Conservation (phyloP, 2,329 filamentous ascomycete genomes). For the Colletotrichum sp. region DNA sequence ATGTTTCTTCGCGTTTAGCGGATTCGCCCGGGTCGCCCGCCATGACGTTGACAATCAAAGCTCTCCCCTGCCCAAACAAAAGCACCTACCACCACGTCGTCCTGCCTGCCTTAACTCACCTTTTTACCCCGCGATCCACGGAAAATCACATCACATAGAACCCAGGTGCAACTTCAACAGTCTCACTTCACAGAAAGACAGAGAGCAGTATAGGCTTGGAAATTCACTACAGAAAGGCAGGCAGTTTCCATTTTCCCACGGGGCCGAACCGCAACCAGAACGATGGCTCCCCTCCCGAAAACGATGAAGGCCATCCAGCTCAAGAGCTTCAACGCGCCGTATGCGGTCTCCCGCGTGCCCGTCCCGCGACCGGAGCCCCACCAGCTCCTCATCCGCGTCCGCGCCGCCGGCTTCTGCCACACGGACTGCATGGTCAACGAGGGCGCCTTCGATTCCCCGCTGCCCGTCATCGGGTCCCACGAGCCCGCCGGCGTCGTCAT, state of each 20-base stretch:
- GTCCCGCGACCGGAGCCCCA: constrained; percentile 9
- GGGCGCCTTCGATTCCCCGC: background rate
- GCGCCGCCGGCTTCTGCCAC: constrained; percentile 19
- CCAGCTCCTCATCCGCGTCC: constrained; percentile 17
- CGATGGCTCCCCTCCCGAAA: background rate
- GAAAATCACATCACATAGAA: too few relatives aligned
- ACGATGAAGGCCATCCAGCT: background rate
- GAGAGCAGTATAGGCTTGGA: too few relatives aligned
- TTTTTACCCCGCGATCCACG: too few relatives aligned
- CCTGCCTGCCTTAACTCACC: too few relatives aligned
- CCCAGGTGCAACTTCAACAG: too few relatives aligned
- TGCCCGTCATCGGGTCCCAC: constrained; percentile 15
- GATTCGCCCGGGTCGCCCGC: too few relatives aligned
- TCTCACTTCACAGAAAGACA: too few relatives aligned
- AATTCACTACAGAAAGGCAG: too few relatives aligned
- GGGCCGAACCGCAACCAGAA: too few relatives aligned
- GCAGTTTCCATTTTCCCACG: too few relatives aligned
- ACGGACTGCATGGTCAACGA: constrained; percentile 20
- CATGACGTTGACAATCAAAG: background rate
- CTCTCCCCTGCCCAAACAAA: too few relatives aligned
- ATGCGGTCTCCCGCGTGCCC: background rate
- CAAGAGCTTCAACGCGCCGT: background rate
- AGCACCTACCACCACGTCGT: background rate
- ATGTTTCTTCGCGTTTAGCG: background rate
- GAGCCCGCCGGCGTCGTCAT: constrained; percentile 8